Conservation (phyloP, 176 grass and related monocot species). For the Ampelocalamus luodianensis region DNA sequence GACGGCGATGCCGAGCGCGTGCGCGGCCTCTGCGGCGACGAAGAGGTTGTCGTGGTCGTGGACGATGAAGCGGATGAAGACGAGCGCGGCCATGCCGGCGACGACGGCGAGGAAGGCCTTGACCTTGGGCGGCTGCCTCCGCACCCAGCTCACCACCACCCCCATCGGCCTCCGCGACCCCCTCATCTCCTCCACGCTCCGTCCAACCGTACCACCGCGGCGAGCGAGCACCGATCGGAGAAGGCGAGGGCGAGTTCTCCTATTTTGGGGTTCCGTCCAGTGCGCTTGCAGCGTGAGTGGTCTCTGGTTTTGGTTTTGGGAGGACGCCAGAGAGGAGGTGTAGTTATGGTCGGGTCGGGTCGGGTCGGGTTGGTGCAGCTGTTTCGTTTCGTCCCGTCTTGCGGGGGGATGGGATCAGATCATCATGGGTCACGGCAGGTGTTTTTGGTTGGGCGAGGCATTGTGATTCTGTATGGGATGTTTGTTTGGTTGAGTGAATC, state of each 20-base stretch:
- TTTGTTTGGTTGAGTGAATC: no score
- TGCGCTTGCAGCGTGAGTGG: neutral
- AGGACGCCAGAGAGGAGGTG: neutral
- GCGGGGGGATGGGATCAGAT: no score
- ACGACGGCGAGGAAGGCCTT: constrained; percentile 97
- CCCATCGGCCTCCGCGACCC: constrained; percentile 60
- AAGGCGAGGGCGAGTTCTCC: neutral
- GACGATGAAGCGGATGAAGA: constrained; percentile 92
- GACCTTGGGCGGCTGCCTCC: constrained; percentile 92
- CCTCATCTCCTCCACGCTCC: constrained; percentile 48
- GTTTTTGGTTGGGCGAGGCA: no score
- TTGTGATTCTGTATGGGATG: no score
- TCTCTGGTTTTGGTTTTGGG: neutral
- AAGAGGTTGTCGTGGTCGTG: constrained; percentile 99
- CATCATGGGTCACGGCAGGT: no score
- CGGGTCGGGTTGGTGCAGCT: constrained; percentile 22
- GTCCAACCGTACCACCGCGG: neutral
- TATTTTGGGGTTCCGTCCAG: neutral
- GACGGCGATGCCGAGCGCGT: constrained; percentile 76
- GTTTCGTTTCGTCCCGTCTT: constrained; percentile 17
- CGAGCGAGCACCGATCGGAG: constrained; percentile 42
- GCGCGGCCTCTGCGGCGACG: constrained; percentile 88
- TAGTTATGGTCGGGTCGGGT: constrained; percentile 6
- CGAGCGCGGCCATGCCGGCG: constrained; percentile 88
- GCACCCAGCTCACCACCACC: constrained; percentile 62